Base-by-base conservation (phyloP, 1,139 yeast genomes). In the Nadsonia commutata region DNA sequence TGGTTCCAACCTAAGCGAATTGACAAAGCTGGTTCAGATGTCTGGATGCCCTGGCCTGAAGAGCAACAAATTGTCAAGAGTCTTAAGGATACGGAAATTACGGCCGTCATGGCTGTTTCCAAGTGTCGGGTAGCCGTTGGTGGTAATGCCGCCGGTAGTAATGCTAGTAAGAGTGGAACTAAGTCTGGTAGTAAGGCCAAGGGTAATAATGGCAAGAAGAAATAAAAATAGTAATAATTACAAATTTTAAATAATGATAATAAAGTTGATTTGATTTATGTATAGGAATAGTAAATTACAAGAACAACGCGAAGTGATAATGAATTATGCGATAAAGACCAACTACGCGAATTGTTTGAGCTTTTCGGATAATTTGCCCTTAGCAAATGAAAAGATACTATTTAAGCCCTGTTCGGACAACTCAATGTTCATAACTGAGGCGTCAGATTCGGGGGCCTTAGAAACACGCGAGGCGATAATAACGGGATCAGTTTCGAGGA, bases 391-490 rank as follows among this genome's bases (percentile, higher is more conserved):
- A 67, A 85, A 84, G 19, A 95, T 95, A 60, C 78, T 83, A 63
- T 82, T 70, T 49, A 90, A 64, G 44, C 97, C 95, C 62, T 80
- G 84, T 62, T 90, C 97, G 49, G 80, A 74, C 44, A 88, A 66
- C 55, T 90, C 97, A 49, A 88, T 74, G 52, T 76, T 73, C 56
- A 78, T 72, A 54, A 77, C 63, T 47, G 74, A 71, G 41, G 70
- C 74, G 51, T 78, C 86, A 47, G 69, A 72, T 21, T 73, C 63
- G 31, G 96, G 95, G 23, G 93, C 79, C 52, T 77, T 76, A 31
- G 96, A 82, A 17, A 88, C 95, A 62, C 98, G 74, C 18, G 94
- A 76, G 4, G 88, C 90, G 54, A 90, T 83, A 41, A 85, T 77
- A 39, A 80, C 76, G 2, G 94, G 78, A 56, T 90, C 97, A 37